Evolutionary conservation across 306 rosid genomes (phyloP), one percentile per base, ranked within the genome.

Genomic region (Neltuma alba): DNA sequence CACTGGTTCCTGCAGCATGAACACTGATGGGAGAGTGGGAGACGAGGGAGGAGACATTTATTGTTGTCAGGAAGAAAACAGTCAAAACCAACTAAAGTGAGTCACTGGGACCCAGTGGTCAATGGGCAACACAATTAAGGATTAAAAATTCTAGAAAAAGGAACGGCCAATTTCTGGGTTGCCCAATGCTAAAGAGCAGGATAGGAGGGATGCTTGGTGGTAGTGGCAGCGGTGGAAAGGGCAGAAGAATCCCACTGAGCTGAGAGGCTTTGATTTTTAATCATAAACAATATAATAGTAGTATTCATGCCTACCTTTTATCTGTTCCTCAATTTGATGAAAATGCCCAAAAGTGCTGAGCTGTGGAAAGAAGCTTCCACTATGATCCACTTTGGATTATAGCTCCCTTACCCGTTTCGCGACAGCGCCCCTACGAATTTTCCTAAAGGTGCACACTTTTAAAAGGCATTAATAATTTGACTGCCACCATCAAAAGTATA

Each of bases 221-320:
- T 57, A 6, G 69, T 75, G 83, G 62, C 52, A 76, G 69, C 81
- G 88, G 89, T 90, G 90, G 92, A 86, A 85, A 55, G 58, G 70
- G 93, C 89, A 90, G 80, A 76, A 86, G 89, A 90, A 89, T 86
- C 91, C 94, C 97, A 90, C 94, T 92, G 77, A 79, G 41, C 64
- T 64, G 38, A 71, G 77, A 64, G 21, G 2, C 73, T 80, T 78
- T 50, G 40, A 63, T 65, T 83, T 25, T 74, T 50, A 58, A 76
- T 77, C 78, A 80, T 88, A 37, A 37, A 37, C 40, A 37, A 37
- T 37, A 6, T 37, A 37, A 37, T n/a, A 44, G 8, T 28, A 4
- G 61, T 70, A 47, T 63, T 71, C 48, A 42, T 78, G 72, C 45
- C 48, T 70, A 58, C 71, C 45, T 66, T 87, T 36, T 44, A 73